A percentile compares a stretch with the other conserved stretches of the same genome.
Evolutionary conservation across 768 basidiomycete species (phyloP).

Genomic region (Serpula lacrymans): DNA sequence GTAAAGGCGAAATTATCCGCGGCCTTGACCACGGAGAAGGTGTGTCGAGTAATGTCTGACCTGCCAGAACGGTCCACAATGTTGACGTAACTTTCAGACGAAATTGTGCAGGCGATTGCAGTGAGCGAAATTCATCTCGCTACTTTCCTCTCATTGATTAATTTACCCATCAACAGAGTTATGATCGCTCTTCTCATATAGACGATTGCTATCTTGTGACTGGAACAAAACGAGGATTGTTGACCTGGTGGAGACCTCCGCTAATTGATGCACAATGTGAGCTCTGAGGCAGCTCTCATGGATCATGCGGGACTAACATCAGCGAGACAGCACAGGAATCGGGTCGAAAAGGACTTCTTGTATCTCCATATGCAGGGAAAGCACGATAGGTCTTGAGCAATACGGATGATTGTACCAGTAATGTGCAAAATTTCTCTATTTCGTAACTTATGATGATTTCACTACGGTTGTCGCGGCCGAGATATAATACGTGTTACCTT

Average conservation of each 20-base stretch:
- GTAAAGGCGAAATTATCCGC: constrained; percentile 49
- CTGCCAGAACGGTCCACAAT: constrained; percentile 4
- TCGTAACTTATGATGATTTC: constrained; percentile 21
- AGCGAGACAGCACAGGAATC: too few species aligned
- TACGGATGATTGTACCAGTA: constrained; percentile 32
- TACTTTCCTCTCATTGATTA: constrained; percentile 25
- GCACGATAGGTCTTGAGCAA: constrained; percentile 7
- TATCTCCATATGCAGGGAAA: constrained; percentile 2
- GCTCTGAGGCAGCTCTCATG: too few species aligned
- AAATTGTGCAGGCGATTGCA: constrained; percentile 30
- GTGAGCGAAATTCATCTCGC: constrained; percentile 18
- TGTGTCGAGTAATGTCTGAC: constrained; percentile 23
- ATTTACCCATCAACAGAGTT: constrained; percentile 31
- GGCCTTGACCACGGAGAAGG: constrained; percentile 61
- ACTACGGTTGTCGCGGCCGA: too few species aligned
- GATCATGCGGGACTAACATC: too few species aligned
- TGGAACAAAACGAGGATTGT: constrained; percentile 50
- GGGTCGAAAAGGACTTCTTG: too few species aligned
- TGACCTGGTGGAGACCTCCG: constrained; percentile 55
- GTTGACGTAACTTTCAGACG: constrained; percentile 20
- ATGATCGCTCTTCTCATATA: constrained; percentile 37
- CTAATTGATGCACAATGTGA: too few species aligned
- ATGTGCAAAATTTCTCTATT: constrained; percentile 12
- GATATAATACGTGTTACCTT: constrained; percentile 26
- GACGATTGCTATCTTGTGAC: constrained; percentile 48